Percentiles rank a stretch among this genome's conserved stretches.
Evolutionary conservation across 495 filamentous ascomycete genomes (phyloP).

Genomic region (Aspergillus egyptiacus): DNA sequence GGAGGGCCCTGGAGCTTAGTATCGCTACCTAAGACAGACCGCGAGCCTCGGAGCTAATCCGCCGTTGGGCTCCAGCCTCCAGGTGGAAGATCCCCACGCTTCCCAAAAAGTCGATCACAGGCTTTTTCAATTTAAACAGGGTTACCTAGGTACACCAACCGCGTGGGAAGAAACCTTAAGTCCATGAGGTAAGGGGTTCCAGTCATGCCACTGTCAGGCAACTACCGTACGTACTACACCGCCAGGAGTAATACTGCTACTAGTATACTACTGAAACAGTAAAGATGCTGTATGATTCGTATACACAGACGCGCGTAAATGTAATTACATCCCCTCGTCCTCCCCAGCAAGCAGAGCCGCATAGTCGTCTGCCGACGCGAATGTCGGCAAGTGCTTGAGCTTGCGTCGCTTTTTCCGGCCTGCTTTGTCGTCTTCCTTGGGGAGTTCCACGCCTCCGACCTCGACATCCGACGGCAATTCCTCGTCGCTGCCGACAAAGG

Average conservation of each 20-base stretch:
- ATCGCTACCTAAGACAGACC: no score
- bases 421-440: conserved; percentile 41
- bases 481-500: conserved; percentile 48
- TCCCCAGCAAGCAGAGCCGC: conserved; percentile 75
- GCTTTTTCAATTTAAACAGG: no score
- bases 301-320: conserved; percentile 1
- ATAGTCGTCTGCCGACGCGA: conserved; percentile 91
- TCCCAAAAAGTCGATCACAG: no score
- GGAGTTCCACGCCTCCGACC: conserved; percentile 29
- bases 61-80: no score
- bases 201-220: conserved; percentile 2
- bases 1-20: no score
- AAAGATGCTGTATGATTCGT: background rate
- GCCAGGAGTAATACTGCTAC: no score
- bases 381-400: conserved; percentile 82
- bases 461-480: conserved; percentile 52
- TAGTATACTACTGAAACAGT: background rate
- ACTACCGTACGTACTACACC: background rate
- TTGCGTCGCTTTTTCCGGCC: conserved; percentile 70
- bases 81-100: background rate
- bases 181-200: background rate
- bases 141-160: background rate
- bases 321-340: conserved; percentile 51
- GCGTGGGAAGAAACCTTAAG: background rate
- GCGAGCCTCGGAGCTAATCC: no score